A percentile compares a stretch with the other conserved stretches of the same genome.
Evolutionary conservation across 768 basidiomycete species (phyloP).

Genomic region (Wakefieldia striispora): DNA sequence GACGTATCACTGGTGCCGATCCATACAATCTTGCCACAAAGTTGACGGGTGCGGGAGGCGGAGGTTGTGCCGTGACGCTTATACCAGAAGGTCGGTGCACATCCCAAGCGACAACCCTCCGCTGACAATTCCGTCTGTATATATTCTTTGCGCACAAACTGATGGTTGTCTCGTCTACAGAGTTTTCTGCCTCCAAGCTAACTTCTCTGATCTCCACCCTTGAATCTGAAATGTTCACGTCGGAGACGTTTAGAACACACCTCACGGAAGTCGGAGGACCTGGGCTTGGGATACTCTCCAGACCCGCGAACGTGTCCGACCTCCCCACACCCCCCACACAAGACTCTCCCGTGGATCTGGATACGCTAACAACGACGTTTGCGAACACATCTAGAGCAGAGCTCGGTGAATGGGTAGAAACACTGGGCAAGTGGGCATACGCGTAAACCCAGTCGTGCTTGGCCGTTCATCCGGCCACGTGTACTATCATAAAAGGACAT

Average conservation of each 20-base stretch:
- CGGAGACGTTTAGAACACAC: slow-evolving; percentile 49
- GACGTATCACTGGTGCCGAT: slow-evolving; percentile 57
- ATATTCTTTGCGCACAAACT: background rate
- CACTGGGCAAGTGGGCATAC: slow-evolving; percentile 39
- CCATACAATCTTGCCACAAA: slow-evolving; percentile 84
- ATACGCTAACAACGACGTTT: slow-evolving; percentile 25
- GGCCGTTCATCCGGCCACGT: background rate
- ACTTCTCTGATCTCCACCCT: slow-evolving; percentile 59
- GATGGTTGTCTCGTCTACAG: slow-evolving; percentile 37
- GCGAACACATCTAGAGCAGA: slow-evolving; percentile 24
- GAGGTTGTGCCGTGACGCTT: slow-evolving; percentile 95
- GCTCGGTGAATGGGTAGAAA: slow-evolving; percentile 36
- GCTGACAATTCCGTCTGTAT: too few species aligned
- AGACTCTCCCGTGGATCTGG: background rate
- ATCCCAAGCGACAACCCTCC: background rate
- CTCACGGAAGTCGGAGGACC: slow-evolving; percentile 91
- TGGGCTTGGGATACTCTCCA: slow-evolving; percentile 84
- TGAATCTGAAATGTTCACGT: slow-evolving; percentile 30
- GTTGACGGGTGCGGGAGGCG: slow-evolving; percentile 96
- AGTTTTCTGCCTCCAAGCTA: slow-evolving; percentile 62
- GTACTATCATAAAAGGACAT: background rate
- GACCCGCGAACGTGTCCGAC: slow-evolving; percentile 30
- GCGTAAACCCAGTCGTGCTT: slow-evolving; percentile 20
- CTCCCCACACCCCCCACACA: slow-evolving; percentile 28
- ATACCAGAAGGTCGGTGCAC: slow-evolving; percentile 80